Evolutionary conservation across 345 rosid species (phyloP).

Genomic region (Rhodamnia argentea): DNA sequence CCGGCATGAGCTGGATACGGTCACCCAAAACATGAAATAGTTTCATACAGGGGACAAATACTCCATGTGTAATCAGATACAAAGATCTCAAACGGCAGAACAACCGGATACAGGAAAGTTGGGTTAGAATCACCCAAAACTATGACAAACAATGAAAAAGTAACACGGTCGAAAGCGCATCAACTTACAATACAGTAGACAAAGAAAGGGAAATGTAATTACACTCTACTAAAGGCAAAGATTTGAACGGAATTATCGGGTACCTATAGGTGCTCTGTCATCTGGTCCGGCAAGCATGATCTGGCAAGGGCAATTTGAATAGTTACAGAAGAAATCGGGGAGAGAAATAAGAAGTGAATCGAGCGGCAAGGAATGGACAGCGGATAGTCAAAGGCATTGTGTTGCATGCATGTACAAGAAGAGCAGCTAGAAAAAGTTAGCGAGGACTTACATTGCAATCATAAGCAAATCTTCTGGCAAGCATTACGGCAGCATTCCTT

Average conservation of each 20-base stretch:
- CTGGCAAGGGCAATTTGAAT: constrained; percentile 16
- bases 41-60: neutral
- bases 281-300: constrained; percentile 59
- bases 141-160: neutral
- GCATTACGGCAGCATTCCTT: constrained; percentile 89
- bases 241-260: neutral
- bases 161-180: neutral
- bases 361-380: neutral
- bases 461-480: constrained; percentile 86
- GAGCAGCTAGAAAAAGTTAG: neutral
- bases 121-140: neutral
- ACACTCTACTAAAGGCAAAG: neutral
- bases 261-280: constrained; percentile 28
- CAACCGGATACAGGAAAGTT: neutral
- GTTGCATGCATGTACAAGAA: neutral
- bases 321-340: neutral
- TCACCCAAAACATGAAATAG: neutral
- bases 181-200: neutral
- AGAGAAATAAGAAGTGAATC: neutral
- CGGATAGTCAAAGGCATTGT: neutral
- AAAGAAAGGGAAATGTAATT: neutral
- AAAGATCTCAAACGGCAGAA: neutral
- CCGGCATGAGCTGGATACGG: neutral
- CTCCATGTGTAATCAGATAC: neutral
- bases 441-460: constrained; percentile 80